Evolutionary conservation across 78 protist genomes (phyloP).

Genomic region (Polysphondylium violaceum): DNA sequence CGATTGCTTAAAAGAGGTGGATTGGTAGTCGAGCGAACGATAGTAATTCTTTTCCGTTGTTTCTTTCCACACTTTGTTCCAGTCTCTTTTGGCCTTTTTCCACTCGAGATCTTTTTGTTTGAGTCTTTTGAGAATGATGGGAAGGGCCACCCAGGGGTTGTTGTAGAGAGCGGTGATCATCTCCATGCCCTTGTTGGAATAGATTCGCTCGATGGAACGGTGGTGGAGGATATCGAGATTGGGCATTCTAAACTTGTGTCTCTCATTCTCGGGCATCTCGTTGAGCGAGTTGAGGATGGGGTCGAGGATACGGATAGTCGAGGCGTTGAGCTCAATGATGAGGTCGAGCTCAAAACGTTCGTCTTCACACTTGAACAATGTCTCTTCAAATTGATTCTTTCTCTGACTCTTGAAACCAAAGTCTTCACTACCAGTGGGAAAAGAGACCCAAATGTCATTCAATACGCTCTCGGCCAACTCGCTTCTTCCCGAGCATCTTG

Average conservation of each 20-base stretch:
- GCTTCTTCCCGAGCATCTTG: constrained; percentile 70
- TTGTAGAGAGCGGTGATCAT: constrained; percentile 71
- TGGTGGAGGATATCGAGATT: constrained; percentile 33
- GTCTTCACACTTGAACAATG: constrained; percentile 90
- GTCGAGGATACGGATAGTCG: constrained; percentile 78
- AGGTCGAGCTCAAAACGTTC: constrained; percentile 94
- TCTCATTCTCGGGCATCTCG: constrained; percentile 30
- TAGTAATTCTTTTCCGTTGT: constrained; percentile 87
- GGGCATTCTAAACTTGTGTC: constrained; percentile 38
- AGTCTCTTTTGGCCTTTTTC: constrained; percentile 84
- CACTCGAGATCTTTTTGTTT: constrained; percentile 91
- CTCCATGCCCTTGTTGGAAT: constrained; percentile 44
- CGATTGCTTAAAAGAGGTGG: constrained; percentile 60
- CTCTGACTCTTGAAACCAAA: constrained; percentile 60
- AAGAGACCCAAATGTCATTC: constrained; percentile 91
- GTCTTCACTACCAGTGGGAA: constrained; percentile 91
- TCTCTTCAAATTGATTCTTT: constrained; percentile 89
- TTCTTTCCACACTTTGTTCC: constrained; percentile 92
- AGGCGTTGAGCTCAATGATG: constrained; percentile 82
- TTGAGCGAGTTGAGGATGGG: constrained; percentile 34
- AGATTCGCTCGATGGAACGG: constrained; percentile 38
- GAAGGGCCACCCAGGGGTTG: constrained; percentile 85
- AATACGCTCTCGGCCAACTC: constrained; percentile 79
- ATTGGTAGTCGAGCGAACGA: constrained; percentile 87
- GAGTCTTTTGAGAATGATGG: constrained; percentile 87